Base-by-base conservation (phyloP, 768 basidiomycete genomes). In the Pleurotus platypus region DNA sequence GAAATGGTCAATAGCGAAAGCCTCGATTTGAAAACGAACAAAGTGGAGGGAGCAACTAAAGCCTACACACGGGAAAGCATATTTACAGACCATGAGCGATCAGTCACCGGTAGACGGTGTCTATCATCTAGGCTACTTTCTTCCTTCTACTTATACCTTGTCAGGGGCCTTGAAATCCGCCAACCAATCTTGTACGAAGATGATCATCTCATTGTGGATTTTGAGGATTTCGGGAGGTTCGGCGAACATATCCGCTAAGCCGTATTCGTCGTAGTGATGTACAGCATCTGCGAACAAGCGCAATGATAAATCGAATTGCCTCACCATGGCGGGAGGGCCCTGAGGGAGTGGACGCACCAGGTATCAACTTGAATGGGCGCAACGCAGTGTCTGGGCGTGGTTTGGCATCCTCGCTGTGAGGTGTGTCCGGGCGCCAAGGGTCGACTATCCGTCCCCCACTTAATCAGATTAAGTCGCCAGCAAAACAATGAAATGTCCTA, bases 371-470 rank as follows among this genome's bases (percentile, higher is more conserved):
- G 72, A 93, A 93, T 0, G 95, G 95, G 39, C 80, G 77, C 37
- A 85, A 64, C 13, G 86, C 70, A 0, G 92, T 93, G 69, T 94
- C 92, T 43, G 77, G 68, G 15, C 94, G 78, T 47, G 83, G 76
- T 5, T 72, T 64, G 2, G 93, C 92, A 49, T 90, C 82, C 49
- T 80, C 75, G 61, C 89, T 90, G 67, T 92, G 92, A 0, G 91
- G 90, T 8, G 90, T 92, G 62, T 84, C 85, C 0, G 93, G 92
- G 57, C 88, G 81, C 94, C 94, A 97, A 13, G 94, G 93, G 71
- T 96, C 94, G 30, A 89, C 90, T 91, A 53, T 2, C 46, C 16
- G 15, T 26, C 22, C 30, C 30, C 30, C 30, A 11, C 30, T 35
- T 35, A 9, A 11, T 35, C 30, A 35, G 8, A 8, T 35, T 3